Evolutionary conservation across 176 grass and related monocot genomes (phyloP).

Genomic region (Oryza glaberrima): DNA sequence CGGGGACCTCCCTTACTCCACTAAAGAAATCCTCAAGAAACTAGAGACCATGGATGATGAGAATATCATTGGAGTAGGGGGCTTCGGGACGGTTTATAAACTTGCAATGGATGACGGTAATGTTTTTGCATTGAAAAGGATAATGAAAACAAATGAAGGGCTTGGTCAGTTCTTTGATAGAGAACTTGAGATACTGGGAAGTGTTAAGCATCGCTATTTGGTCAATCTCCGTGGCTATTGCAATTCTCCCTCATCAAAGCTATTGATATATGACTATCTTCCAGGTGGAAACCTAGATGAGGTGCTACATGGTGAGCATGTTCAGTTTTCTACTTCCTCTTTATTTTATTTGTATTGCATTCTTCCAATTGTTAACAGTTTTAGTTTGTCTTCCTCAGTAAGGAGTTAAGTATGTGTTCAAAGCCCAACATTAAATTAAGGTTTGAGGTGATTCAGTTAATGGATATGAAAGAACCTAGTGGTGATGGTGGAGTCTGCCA

Average conservation of each 20-base stretch:
- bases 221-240: slow-evolving; percentile 99
- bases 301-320: slow-evolving; percentile 77
- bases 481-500: not conserved
- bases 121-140: slow-evolving; percentile 93
- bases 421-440: not conserved
- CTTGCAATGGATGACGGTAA: slow-evolving; percentile 96
- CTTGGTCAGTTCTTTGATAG: slow-evolving; percentile 91
- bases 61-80: slow-evolving; percentile 88
- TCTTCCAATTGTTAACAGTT: not conserved
- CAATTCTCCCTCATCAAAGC: slow-evolving; percentile 90
- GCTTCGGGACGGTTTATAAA: slow-evolving; percentile 97
- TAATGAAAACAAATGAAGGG: slow-evolving; percentile 96
- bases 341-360: not conserved
- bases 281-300: slow-evolving; percentile 97
- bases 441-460: slow-evolving; percentile 1
- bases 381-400: slow-evolving; percentile 15
- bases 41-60: slow-evolving; percentile 81
- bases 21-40: slow-evolving; percentile 95
- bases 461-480: not conserved
- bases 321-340: not conserved
- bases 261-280: slow-evolving; percentile 97
- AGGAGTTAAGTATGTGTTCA: slow-evolving; percentile 11
- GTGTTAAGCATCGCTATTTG: slow-evolving; percentile 97
- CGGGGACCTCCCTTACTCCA: slow-evolving; percentile 94
- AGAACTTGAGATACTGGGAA: slow-evolving; percentile 99